Evolutionary conservation across 768 basidiomycete genomes (phyloP).

Genomic region (Rhizopogon roseolus): DNA sequence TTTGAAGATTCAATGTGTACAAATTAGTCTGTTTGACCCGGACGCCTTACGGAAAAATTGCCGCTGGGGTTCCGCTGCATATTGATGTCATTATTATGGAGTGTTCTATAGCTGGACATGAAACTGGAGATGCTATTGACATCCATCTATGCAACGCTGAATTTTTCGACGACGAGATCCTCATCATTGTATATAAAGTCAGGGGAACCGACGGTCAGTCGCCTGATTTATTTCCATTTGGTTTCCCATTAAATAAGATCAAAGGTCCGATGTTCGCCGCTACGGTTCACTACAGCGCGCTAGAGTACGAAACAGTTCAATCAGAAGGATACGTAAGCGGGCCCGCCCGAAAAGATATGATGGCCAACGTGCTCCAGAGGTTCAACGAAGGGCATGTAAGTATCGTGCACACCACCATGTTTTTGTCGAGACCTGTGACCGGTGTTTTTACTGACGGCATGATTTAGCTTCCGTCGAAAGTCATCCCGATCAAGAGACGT

Average conservation of each 20-base stretch:
- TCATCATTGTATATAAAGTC: slow-evolving; percentile 61
- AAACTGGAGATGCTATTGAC: slow-evolving; percentile 24
- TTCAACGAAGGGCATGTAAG: slow-evolving; percentile 65
- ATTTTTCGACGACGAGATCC: slow-evolving; percentile 73
- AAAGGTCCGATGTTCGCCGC: slow-evolving; percentile 56
- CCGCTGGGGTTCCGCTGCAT: slow-evolving; percentile 32
- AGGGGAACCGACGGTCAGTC: slow-evolving; percentile 44
- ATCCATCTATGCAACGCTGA: slow-evolving; percentile 61
- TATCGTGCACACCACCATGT: slow-evolving; percentile 24
- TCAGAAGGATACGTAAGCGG: slow-evolving; percentile 46
- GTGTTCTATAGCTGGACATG: slow-evolving; percentile 34
- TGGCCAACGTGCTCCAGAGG: slow-evolving; percentile 48
- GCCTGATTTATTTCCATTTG: slow-evolving; percentile 11
- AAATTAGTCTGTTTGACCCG: slow-evolving; percentile 54
- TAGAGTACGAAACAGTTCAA: slow-evolving; percentile 54
- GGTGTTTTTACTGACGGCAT: slow-evolving; percentile 29
- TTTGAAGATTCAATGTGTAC: slow-evolving; percentile 27
- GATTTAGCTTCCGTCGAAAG: slow-evolving; percentile 44
- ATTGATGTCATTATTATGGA: slow-evolving; percentile 48
- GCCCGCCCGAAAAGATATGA: slow-evolving; percentile 61
- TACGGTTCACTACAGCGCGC: slow-evolving; percentile 55
- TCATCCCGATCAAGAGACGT: slow-evolving; percentile 51
- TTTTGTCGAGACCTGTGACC: slow-evolving; percentile 23
- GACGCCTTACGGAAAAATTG: slow-evolving; percentile 43
- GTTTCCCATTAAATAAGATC: slow-evolving; percentile 25